Conservation (phyloP, 2,329 filamentous ascomycete species). For the Xylaria sp. region DNA sequence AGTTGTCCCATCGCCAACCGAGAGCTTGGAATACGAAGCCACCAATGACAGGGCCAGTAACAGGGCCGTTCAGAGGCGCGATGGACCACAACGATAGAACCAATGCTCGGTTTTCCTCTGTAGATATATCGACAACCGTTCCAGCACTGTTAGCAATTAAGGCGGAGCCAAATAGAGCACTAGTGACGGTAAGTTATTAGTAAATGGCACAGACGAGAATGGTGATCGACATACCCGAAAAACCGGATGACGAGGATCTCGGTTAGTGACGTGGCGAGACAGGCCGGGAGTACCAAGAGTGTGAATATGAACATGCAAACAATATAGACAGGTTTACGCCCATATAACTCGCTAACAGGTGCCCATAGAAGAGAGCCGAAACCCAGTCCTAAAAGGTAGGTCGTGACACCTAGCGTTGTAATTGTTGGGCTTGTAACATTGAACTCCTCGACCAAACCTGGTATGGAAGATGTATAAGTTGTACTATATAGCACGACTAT, state of each 20-base stretch:
- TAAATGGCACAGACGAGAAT: background rate
- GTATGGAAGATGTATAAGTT: slow-evolving; percentile 74
- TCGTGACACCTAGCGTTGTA: slow-evolving; percentile 77
- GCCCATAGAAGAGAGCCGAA: slow-evolving; percentile 74
- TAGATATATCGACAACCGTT: slow-evolving; percentile 81
- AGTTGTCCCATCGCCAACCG: slow-evolving; percentile 89
- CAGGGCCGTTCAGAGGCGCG: slow-evolving; percentile 75
- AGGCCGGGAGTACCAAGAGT: slow-evolving; percentile 74
- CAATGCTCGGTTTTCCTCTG: slow-evolving; percentile 79
- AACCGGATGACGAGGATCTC: slow-evolving; percentile 76
- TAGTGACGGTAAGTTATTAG: slow-evolving; percentile 37
- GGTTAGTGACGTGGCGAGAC: slow-evolving; percentile 68
- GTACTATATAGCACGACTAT: slow-evolving; percentile 75
- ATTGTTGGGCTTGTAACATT: slow-evolving; percentile 60
- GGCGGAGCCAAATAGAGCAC: slow-evolving; percentile 73
- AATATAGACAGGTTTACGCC: slow-evolving; percentile 71
- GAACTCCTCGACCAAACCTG: slow-evolving; percentile 72
- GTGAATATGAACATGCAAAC: slow-evolving; percentile 68
- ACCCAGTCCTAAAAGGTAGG: slow-evolving; percentile 78
- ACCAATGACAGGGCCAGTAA: slow-evolving; percentile 73
- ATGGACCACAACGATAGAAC: slow-evolving; percentile 84
- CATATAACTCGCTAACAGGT: slow-evolving; percentile 74
- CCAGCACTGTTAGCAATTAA: slow-evolving; percentile 86
- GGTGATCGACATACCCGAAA: slow-evolving; percentile 59
- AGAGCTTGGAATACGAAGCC: slow-evolving; percentile 79